Evolutionary conservation across 768 basidiomycete genomes (phyloP), one percentile per base, ranked within the genome.

Genomic region (Cubamyces sp.): DNA sequence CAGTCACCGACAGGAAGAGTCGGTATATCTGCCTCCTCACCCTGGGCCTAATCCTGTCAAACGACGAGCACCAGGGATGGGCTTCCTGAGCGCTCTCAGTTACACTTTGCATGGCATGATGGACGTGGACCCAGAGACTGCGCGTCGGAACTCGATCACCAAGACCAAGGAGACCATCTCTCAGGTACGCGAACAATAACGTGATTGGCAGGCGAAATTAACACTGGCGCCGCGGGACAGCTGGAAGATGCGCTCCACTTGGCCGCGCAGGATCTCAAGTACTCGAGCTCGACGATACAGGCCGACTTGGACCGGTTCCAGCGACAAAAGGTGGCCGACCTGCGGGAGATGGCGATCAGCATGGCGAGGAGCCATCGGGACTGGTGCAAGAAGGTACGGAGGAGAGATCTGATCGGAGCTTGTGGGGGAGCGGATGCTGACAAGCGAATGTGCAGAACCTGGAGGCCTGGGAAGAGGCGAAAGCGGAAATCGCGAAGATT

Each of bases 291-390:
- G 46, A 98, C 96, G 21, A 95, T 99, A 55, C 97, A 99, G 74
- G 93, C 94, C 16, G 97, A 99, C 77, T 79, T 99, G 65, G 97
- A 99, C 76, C 86, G 97, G 52, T 99, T 99, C 77, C 97, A 99
- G 74, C 85, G 97, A 23, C 97, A 98, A 79, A 99, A 99, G 73
- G 97, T 99, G 3, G 94, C 94, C 7, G 97, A 99, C 78, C 67
- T 98, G 67, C 80, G 95, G 40, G 93, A 96, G 74, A 95, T 99
- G 95, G 79, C 90, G 41, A 92, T 98, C 63, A 85, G 84, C 68
- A 89, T 98, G 84, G 92, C 94, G 0, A 82, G 84, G 68, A 90
- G 88, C 56, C 97, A 99, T 74, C 84, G 90, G 52, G 97, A 98
- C 68, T 98, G 96, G 96, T 96, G 94, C 75, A 89, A 91, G 79